Base-by-base conservation (phyloP, 768 basidiomycete genomes). In the Dacryopinax spathularia region DNA sequence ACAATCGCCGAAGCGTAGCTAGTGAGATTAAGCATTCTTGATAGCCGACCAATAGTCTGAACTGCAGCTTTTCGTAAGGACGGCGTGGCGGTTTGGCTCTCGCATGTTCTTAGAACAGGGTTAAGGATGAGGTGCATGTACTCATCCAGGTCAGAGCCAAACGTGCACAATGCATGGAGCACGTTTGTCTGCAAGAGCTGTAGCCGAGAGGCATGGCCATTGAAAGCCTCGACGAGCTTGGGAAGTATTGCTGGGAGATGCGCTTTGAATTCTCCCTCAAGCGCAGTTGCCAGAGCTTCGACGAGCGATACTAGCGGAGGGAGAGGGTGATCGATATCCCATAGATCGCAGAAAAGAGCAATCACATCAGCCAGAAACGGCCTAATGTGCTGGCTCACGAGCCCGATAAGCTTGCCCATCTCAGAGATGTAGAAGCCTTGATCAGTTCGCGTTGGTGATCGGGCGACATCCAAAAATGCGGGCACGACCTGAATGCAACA, bases 1-100 rank as follows among this genome's bases (percentile, higher is more conserved):
- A 99, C 90, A 69, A 98, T 96, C 27, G 94, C 84, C 10, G 92
- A 95, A 20, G 96, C 92, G 67, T 98, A 94, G 70, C 98, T 96
- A 2, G 91, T 92, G 71, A 99, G 97, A 75, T 98, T 97, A 68
- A 98, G 91, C 63, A 93, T 82, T 67, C 87, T 82, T 3, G 92
- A 93, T 29, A 99, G 76, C 22, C 88, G 89, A 44, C 92, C 91
- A 39, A 98, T 89, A 0, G 91, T 94, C 66, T 89, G 86, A 43
- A 98, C 87, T 0, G 95, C 94, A 60, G 86, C 82, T 74, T 91
- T 91, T 43, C 94, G 85, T 59, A 99, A 77, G 12, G 83, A 75
- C 1, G 82, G 82, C 1, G 85, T 82, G 5, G 83, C 85, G 65
- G 92, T 90, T 0, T 82, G 73, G 34, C 89, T 81, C 72, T 98